phyloP scores from a whole-genome alignment of 202 grass and related monocot genomes.

The Saccharum hybrid region DNA sequence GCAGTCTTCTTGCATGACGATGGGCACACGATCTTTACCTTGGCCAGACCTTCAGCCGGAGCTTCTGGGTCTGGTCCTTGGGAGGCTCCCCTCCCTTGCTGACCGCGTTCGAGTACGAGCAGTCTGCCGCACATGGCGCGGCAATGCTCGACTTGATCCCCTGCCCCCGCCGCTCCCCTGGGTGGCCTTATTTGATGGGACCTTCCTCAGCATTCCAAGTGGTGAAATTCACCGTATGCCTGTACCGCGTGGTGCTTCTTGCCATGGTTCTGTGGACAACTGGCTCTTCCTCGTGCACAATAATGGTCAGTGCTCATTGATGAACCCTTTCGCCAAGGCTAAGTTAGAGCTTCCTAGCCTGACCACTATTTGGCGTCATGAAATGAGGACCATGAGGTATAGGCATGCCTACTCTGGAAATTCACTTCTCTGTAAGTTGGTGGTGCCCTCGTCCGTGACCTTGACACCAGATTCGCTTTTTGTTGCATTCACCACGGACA shows the following conservation, averaged over 20 bases:
- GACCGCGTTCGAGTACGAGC: background rate
- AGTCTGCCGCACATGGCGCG: background rate
- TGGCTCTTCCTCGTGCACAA: background rate
- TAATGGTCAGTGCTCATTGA: background rate
- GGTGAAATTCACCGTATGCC: background rate
- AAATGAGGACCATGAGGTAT: background rate
- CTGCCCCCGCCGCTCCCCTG: background rate
- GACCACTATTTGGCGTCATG: background rate
- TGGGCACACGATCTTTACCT: background rate
- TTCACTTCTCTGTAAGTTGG: background rate
- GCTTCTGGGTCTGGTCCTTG: background rate
- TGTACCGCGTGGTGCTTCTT: background rate
- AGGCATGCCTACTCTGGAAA: background rate
- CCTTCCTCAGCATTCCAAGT: background rate
- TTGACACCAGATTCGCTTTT: background rate
- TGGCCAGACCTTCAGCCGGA: background rate
- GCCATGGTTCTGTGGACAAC: background rate
- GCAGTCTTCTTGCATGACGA: background rate
- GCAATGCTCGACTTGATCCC: background rate
- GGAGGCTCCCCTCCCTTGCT: background rate
- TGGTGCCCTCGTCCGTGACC: background rate
- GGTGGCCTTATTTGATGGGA: background rate
- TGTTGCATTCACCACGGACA: background rate
- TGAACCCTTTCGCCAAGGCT: conserved; percentile 17
- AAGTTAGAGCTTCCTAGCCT: too few relatives aligned